These are phyloP conservation scores for Nannizzia gypsea DNA, from an alignment of 2,329 filamentous ascomycete species.

Conservation along the genomic window DNA sequence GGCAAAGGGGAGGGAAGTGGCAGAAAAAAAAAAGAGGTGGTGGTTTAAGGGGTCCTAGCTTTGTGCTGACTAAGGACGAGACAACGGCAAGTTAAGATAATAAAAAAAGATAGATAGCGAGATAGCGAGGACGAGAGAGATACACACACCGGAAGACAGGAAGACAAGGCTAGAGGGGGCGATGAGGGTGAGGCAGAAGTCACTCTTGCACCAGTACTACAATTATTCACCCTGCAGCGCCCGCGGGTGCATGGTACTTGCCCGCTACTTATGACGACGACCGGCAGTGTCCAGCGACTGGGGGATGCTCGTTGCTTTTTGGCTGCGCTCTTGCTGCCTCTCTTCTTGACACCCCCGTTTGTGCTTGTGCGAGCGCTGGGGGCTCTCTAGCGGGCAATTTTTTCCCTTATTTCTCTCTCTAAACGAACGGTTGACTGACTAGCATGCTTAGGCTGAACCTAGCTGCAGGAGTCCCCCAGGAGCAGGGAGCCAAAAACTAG, in stretches of 20 bases:
- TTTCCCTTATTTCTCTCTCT: not conserved
- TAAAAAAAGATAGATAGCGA: too few relatives aligned
- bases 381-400: not conserved
- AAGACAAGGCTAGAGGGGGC: not conserved
- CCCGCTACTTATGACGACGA: not conserved
- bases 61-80: too few relatives aligned
- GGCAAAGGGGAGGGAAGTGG: too few relatives aligned
- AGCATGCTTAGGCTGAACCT: not conserved
- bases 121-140: too few relatives aligned
- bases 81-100: too few relatives aligned
- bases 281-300: not conserved
- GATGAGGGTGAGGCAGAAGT: not conserved
- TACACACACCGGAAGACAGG: too few relatives aligned
- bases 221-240: not conserved
- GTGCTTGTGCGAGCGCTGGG: not conserved
- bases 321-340: not conserved
- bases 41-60: too few relatives aligned
- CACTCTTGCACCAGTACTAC: not conserved
- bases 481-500: too few relatives aligned
- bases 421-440: not conserved
- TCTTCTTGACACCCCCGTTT: not conserved
- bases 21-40: too few relatives aligned
- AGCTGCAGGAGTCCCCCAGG: not conserved
- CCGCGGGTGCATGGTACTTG: not conserved
- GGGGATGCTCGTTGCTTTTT: slow-evolving; percentile 3